Conservation (phyloP, 1,139 yeast genomes). For the Groenewaldozyma sp. region DNA sequence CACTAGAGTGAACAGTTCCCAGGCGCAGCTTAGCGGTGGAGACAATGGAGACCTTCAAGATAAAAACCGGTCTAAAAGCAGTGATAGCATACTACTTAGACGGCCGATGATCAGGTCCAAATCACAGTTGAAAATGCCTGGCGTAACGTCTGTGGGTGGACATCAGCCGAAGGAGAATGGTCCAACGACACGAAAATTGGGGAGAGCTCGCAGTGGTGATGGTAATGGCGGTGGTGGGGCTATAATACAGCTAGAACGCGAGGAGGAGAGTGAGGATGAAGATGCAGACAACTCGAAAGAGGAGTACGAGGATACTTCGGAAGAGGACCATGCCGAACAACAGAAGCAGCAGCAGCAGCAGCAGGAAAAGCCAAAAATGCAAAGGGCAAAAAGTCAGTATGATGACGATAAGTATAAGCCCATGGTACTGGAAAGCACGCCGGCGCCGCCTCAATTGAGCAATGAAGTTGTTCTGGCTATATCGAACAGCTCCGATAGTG, state of each 20-base stretch:
- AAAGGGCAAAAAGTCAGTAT: neutral
- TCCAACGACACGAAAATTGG: neutral
- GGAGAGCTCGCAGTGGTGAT: neutral
- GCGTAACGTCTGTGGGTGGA: neutral
- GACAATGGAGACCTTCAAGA: neutral
- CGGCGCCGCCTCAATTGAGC: conserved; percentile 22
- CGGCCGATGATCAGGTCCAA: neutral
- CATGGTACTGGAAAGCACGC: conserved; percentile 12
- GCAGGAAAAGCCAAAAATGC: neutral
- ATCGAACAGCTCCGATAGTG: conserved; percentile 6
- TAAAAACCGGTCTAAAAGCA: neutral
- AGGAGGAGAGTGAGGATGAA: conserved; percentile 14
- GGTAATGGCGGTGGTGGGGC: neutral
- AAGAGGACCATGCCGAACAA: conserved; percentile 15
- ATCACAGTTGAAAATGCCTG: neutral
- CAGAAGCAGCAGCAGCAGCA: neutral
- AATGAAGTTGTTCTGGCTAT: conserved; percentile 22
- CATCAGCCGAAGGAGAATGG: neutral
- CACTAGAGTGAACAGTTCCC: neutral
- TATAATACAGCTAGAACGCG: conserved; percentile 19
- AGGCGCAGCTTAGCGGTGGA: neutral
- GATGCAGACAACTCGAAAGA: conserved; percentile 25
- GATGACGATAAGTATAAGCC: conserved; percentile 9
- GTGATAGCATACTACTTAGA: conserved; percentile 1
- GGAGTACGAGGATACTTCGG: conserved; percentile 27